Conservation (phyloP, 2,329 filamentous ascomycete genomes). For the Alternaria sp. region DNA sequence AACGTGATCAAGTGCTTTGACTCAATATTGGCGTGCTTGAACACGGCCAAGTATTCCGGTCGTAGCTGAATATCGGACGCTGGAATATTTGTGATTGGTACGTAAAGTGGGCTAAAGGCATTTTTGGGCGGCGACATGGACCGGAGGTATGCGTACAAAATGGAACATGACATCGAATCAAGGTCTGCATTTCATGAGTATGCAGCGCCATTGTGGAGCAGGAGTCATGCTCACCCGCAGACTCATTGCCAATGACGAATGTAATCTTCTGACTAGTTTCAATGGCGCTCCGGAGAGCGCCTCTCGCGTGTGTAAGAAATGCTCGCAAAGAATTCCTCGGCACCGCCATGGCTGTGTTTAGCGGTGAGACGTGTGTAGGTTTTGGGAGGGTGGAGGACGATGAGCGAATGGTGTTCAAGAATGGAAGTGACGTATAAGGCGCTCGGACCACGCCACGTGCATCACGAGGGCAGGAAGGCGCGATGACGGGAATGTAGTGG, state of each 20-base stretch:
- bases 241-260: slow-evolving; percentile 62
- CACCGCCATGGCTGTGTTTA: slow-evolving; percentile 44
- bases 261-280: slow-evolving; percentile 51
- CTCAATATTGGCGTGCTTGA: slow-evolving; percentile 65
- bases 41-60: slow-evolving; percentile 72
- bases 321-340: slow-evolving; percentile 55
- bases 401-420: not conserved
- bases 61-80: slow-evolving; percentile 72
- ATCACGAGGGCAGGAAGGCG: slow-evolving; percentile 2
- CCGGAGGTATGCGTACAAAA: slow-evolving; percentile 77
- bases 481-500: not conserved
- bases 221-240: slow-evolving; percentile 49
- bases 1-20: slow-evolving; percentile 70
- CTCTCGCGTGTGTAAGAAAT: slow-evolving; percentile 56
- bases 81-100: slow-evolving; percentile 76
- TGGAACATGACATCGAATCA: slow-evolving; percentile 77
- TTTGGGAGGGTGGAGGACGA: slow-evolving; percentile 2
- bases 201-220: not conserved
- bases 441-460: slow-evolving; percentile 22
- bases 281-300: slow-evolving; percentile 50
- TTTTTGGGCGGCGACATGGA: slow-evolving; percentile 60
- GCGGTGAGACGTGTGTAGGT: slow-evolving; percentile 17
- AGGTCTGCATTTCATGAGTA: slow-evolving; percentile 64
- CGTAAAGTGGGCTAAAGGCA: slow-evolving; percentile 62
- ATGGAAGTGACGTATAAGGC: slow-evolving; percentile 21